A percentile compares a stretch with the other conserved stretches of the same genome.
Evolutionary conservation across 257 asterid genomes (phyloP).

Genomic region (Penstemon davidsonii): DNA sequence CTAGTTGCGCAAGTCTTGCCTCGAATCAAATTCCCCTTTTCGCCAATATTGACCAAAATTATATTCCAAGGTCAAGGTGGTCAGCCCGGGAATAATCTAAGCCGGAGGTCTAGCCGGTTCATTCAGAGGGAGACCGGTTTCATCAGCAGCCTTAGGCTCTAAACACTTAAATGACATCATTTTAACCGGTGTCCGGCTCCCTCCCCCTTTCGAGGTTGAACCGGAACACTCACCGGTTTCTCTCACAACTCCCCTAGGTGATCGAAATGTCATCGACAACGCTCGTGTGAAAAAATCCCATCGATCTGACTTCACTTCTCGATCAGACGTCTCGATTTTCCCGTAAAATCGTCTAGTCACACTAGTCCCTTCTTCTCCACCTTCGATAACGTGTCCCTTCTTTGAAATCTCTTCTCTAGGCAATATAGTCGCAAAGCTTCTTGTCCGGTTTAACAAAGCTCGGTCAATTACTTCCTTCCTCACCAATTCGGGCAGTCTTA

Average conservation of each 20-base stretch:
- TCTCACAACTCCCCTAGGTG: slow-evolving; percentile 45
- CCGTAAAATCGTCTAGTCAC: slow-evolving; percentile 37
- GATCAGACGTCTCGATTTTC: slow-evolving; percentile 46
- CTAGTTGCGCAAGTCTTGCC: too few species aligned
- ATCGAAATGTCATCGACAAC: slow-evolving; percentile 39
- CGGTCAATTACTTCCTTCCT: slow-evolving; percentile 49
- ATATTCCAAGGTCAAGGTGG: not conserved
- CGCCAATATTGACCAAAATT: not conserved
- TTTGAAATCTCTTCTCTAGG: slow-evolving; percentile 48
- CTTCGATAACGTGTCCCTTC: slow-evolving; percentile 43
- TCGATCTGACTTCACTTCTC: slow-evolving; percentile 53
- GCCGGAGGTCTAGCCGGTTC: not conserved
- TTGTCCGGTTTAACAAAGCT: slow-evolving; percentile 44
- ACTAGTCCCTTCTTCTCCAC: slow-evolving; percentile 55
- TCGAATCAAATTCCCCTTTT: too few species aligned
- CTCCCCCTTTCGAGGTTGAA: slow-evolving; percentile 31
- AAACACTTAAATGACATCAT: slow-evolving; percentile 68
- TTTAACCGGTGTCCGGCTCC: slow-evolving; percentile 35
- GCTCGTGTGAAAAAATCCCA: slow-evolving; percentile 63
- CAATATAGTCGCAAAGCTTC: slow-evolving; percentile 37
- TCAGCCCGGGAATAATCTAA: not conserved
- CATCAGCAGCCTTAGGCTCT: slow-evolving; percentile 61
- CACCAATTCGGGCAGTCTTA: slow-evolving; percentile 43
- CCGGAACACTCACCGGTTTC: slow-evolving; percentile 40
- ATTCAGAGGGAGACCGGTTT: slow-evolving; percentile 34